Percentiles rank a stretch among this genome's conserved stretches.
These are phyloP conservation scores for Fusarium compactum DNA, from an alignment of 2,329 filamentous ascomycete genomes.

Conservation along the genomic window DNA sequence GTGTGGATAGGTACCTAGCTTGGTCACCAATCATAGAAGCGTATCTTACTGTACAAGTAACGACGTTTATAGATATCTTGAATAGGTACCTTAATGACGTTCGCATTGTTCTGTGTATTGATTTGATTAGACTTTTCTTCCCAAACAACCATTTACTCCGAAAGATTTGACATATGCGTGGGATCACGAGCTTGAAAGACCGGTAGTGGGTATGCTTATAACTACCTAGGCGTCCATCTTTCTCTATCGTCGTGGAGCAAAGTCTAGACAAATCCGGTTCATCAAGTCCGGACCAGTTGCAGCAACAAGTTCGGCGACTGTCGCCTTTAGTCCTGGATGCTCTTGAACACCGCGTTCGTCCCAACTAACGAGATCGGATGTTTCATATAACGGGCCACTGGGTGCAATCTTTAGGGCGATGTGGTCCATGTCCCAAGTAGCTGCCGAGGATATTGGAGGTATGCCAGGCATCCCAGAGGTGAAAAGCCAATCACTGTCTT, in stretches of 20 bases:
- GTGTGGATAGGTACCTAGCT: constrained; percentile 13
- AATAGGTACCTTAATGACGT: background rate
- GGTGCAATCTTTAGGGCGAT: constrained; percentile 66
- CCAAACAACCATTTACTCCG: background rate
- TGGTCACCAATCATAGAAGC: constrained; percentile 12
- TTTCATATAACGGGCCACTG: constrained; percentile 55
- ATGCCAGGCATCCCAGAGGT: constrained; percentile 75
- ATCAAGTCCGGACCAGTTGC: constrained; percentile 72
- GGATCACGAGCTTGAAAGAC: background rate
- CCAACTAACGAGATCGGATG: constrained; percentile 71
- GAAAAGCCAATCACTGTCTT: constrained; percentile 60
- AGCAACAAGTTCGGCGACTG: constrained; percentile 75
- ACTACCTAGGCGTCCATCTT: background rate
- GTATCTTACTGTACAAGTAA: background rate
- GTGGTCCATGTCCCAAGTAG: constrained; percentile 67
- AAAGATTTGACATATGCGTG: background rate
- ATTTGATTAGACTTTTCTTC: background rate
- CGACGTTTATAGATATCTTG: background rate
- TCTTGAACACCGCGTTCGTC: constrained; percentile 63
- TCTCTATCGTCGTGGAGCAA: constrained; percentile 47
- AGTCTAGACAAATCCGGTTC: constrained; percentile 69
- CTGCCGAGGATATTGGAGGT: constrained; percentile 65
- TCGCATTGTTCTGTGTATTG: background rate
- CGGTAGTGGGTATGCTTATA: background rate
- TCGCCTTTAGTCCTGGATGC: constrained; percentile 66